phyloP scores from a whole-genome alignment of 2,329 filamentous ascomycete species.

The Aspergillus hortae region DNA sequence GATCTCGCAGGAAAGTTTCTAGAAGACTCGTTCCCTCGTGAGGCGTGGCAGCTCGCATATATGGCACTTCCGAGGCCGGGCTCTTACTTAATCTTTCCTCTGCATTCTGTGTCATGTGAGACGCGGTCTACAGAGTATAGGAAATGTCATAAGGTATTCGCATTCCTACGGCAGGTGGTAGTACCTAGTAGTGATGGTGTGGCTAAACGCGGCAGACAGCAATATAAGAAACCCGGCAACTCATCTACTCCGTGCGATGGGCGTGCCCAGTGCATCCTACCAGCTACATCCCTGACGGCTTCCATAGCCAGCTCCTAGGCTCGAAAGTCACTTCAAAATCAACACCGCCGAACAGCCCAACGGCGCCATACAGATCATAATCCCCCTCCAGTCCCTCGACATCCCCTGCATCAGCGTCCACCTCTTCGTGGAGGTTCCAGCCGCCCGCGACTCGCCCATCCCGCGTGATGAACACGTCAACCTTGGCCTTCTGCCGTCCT shows the following conservation, averaged over 20 bases:
- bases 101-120: too few relatives aligned
- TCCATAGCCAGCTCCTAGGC: slow-evolving; percentile 46
- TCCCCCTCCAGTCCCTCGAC: slow-evolving; percentile 65
- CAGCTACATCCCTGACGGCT: slow-evolving; percentile 9
- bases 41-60: not conserved
- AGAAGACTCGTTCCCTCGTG: slow-evolving; percentile 8
- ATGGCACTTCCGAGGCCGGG: not conserved
- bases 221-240: too few relatives aligned
- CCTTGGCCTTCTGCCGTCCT: slow-evolving; percentile 30
- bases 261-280: not conserved
- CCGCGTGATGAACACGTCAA: slow-evolving; percentile 58
- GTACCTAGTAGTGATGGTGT: too few relatives aligned
- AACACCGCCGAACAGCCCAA: slow-evolving; percentile 61
- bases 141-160: too few relatives aligned
- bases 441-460: slow-evolving; percentile 50
- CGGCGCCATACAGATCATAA: slow-evolving; percentile 59
- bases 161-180: too few relatives aligned
- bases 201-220: too few relatives aligned
- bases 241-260: too few relatives aligned
- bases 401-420: slow-evolving; percentile 55
- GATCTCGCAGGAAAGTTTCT: slow-evolving; percentile 12
- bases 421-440: slow-evolving; percentile 61
- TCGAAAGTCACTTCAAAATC: slow-evolving; percentile 57
- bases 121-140: too few relatives aligned
- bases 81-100: not conserved